These are phyloP conservation scores for Globisporangium iwayamae DNA, from an alignment of 352 stramenopile genomes.

Conservation along the genomic window DNA sequence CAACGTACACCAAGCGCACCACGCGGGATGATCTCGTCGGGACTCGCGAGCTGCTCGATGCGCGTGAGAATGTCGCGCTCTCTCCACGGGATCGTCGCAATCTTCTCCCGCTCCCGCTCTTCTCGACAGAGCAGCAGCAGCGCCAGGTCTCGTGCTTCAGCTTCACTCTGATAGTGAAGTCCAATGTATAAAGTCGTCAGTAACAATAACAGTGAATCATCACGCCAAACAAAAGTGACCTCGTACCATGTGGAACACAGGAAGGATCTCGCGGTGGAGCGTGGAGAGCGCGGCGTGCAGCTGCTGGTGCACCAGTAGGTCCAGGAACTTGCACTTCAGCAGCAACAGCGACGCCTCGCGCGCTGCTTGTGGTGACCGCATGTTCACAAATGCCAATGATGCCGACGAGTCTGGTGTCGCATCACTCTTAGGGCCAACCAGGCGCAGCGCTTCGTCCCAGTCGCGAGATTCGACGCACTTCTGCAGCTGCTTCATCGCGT, in stretches of 20 bases:
- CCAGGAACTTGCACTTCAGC: slow-evolving; percentile 67
- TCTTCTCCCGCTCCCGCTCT: slow-evolving; percentile 28
- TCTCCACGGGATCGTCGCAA: slow-evolving; percentile 38
- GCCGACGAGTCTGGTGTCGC: background rate
- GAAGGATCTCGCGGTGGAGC: slow-evolving; percentile 69
- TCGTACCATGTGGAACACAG: slow-evolving; percentile 31
- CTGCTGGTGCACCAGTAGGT: slow-evolving; percentile 38
- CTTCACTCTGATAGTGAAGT: slow-evolving; percentile 26
- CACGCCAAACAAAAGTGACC: background rate
- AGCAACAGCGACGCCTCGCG: slow-evolving; percentile 48
- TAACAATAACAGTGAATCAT: slow-evolving; percentile 5
- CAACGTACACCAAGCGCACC: slow-evolving; percentile 45
- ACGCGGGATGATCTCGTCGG: slow-evolving; percentile 62
- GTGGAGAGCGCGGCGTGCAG: slow-evolving; percentile 39
- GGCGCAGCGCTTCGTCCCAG: slow-evolving; percentile 54
- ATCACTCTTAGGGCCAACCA: slow-evolving; percentile 20
- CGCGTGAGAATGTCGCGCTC: slow-evolving; percentile 36
- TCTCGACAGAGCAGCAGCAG: slow-evolving; percentile 57
- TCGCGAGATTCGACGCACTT: slow-evolving; percentile 28
- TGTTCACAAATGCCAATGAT: slow-evolving; percentile 17
- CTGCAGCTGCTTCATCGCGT: slow-evolving; percentile 52
- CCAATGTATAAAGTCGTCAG: background rate
- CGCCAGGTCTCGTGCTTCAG: slow-evolving; percentile 48
- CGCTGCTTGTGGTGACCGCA: slow-evolving; percentile 40
- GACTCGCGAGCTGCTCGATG: slow-evolving; percentile 57